A percentile compares a stretch with the other conserved stretches of the same genome.
Evolutionary conservation across 1,284 basidiomycete genomes (phyloP).

Genomic region (Malassezia equina): DNA sequence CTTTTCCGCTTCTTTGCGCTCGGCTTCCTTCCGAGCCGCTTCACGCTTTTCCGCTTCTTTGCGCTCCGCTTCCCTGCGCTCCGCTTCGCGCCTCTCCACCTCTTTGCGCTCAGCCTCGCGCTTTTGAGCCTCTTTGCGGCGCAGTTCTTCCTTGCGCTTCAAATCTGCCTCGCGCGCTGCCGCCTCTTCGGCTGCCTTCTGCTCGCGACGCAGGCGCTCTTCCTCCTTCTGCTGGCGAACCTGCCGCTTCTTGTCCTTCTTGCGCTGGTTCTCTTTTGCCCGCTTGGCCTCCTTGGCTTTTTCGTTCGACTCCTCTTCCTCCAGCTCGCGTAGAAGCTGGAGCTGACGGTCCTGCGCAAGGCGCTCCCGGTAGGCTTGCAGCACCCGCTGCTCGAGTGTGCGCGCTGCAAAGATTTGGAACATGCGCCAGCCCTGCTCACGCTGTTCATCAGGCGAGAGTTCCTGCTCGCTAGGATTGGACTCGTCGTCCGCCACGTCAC

Average conservation of each 20-base stretch:
- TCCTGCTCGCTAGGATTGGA: slow-evolving; percentile 23
- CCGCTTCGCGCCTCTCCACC: not conserved
- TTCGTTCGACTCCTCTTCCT: slow-evolving; percentile 70
- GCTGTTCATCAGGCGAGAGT: slow-evolving; percentile 58
- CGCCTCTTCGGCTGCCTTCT: slow-evolving; percentile 16
- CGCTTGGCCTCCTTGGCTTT: slow-evolving; percentile 85
- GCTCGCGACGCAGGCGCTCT: slow-evolving; percentile 55
- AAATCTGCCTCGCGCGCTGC: slow-evolving; percentile 53
- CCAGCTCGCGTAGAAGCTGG: slow-evolving; percentile 74
- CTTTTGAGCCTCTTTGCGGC: slow-evolving; percentile 42
- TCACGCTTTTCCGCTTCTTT: slow-evolving; percentile 25
- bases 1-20: not conserved
- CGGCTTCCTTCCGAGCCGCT: not conserved
- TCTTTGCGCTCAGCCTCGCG: slow-evolving; percentile 50
- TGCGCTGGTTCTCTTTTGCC: slow-evolving; percentile 90
- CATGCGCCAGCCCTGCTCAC: slow-evolving; percentile 97
- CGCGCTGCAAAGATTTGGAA: slow-evolving; percentile 99
- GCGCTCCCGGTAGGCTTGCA: slow-evolving; percentile 80
- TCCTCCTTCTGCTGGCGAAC: slow-evolving; percentile 88
- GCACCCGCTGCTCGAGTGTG: slow-evolving; percentile 96
- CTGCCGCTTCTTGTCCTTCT: slow-evolving; percentile 92
- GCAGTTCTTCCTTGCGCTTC: slow-evolving; percentile 50
- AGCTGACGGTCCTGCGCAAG: slow-evolving; percentile 82
- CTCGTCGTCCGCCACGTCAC: slow-evolving; percentile 50
- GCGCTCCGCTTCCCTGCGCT: slow-evolving; percentile 49